Percentiles rank a stretch among this genome's conserved stretches.
Conservation (phyloP, 495 filamentous ascomycete species). For the Staphylotrichum tortipilum region DNA sequence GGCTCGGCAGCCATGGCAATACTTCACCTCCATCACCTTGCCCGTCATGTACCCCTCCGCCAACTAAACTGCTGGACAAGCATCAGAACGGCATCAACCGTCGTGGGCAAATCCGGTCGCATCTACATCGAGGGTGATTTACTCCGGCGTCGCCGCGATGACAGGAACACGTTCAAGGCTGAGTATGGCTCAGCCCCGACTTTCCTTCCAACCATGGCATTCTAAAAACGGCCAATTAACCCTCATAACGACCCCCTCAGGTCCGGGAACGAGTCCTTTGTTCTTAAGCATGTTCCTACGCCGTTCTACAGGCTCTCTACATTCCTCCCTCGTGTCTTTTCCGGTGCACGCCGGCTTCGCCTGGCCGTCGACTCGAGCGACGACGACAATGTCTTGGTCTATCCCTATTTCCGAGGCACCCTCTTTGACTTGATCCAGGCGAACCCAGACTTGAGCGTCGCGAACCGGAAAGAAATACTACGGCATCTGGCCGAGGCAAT, state of each 20-base stretch:
- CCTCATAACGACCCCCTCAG: no score
- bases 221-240: no score
- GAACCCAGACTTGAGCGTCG: background rate
- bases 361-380: background rate
- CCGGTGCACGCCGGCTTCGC: conserved; percentile 1
- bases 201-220: no score
- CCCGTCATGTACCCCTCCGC: no score
- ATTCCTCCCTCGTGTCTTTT: background rate
- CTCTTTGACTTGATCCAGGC: background rate
- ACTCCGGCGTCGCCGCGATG: background rate
- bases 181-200: background rate
- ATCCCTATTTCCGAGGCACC: background rate
- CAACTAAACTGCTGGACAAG: no score
- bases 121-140: background rate
- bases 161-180: background rate
- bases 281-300: background rate
- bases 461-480: background rate
- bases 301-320: background rate
- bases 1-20: no score
- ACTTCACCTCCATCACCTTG: no score
- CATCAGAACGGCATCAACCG: conserved; percentile 1
- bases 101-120: background rate
- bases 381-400: background rate
- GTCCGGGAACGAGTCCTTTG: background rate
- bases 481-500: conserved; percentile 1